phyloP scores from a whole-genome alignment of 164 flowering plant genomes.

The Piper longum region DNA sequence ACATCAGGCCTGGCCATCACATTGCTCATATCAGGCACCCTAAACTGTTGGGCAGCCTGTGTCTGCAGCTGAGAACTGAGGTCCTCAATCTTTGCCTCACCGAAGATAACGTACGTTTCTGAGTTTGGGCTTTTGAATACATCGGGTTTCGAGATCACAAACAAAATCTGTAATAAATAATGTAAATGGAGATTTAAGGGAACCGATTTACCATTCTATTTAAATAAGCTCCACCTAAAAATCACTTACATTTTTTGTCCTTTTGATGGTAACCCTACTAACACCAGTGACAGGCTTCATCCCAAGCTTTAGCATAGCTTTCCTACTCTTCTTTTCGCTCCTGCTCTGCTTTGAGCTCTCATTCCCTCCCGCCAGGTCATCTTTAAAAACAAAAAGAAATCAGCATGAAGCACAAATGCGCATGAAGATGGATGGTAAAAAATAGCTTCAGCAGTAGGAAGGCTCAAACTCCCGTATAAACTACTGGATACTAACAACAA shows the following conservation, averaged over 20 bases:
- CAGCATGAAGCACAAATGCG: too few species aligned
- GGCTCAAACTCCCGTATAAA: too few species aligned
- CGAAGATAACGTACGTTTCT: conserved; percentile 74
- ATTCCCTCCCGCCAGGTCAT: conserved; percentile 28
- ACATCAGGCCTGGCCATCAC: conserved; percentile 42
- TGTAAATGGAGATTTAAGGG: neutral
- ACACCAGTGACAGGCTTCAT: conserved; percentile 81
- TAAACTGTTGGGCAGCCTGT: conserved; percentile 93
- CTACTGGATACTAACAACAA: too few species aligned
- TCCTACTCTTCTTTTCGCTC: conserved; percentile 85
- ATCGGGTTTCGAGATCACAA: conserved; percentile 85
- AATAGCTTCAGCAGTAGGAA: too few species aligned
- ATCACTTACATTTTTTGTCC: conserved; percentile 57
- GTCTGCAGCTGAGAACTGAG: conserved; percentile 85
- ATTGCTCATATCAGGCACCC: conserved; percentile 52
- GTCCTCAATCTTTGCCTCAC: conserved; percentile 91
- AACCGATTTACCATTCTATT: neutral
- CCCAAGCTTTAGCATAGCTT: conserved; percentile 87
- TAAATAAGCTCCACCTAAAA: too few species aligned
- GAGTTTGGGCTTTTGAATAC: conserved; percentile 89
- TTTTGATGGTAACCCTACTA: conserved; percentile 74
- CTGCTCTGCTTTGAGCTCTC: conserved; percentile 78
- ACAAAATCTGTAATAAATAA: conserved; percentile 39
- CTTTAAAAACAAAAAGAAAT: conserved; percentile 1
- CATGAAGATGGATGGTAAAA: too few species aligned